phyloP scores from a whole-genome alignment of 176 grass and related monocot species.

The Carex kokanica region DNA sequence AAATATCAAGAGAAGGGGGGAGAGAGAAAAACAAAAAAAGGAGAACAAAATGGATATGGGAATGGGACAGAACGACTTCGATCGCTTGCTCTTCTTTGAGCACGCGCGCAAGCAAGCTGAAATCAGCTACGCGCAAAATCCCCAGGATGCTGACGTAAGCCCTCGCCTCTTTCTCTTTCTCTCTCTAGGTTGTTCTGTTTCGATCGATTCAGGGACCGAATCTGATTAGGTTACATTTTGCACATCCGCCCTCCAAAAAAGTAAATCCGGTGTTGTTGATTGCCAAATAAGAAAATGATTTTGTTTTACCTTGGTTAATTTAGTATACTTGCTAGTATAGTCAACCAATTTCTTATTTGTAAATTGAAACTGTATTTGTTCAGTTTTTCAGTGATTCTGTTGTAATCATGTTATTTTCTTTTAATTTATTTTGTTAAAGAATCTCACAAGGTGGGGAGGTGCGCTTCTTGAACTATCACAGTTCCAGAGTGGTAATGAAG shows the following conservation, averaged over 20 bases:
- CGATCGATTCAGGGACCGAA: background rate
- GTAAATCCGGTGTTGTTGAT: background rate
- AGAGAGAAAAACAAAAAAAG: background rate
- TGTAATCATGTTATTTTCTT: background rate
- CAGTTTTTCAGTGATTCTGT: background rate
- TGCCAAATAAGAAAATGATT: background rate
- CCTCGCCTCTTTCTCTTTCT: background rate
- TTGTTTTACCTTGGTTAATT: background rate
- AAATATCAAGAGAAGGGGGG: background rate
- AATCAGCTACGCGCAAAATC: conserved; percentile 30
- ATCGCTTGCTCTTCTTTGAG: conserved; percentile 44
- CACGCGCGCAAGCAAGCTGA: conserved; percentile 41
- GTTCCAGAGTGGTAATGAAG: conserved; percentile 34
- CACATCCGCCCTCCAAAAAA: background rate
- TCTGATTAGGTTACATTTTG: background rate
- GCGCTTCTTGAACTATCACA: conserved; percentile 40
- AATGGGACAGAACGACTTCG: conserved; percentile 34
- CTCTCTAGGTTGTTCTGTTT: background rate
- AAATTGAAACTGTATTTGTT: background rate
- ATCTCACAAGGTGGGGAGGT: conserved; percentile 48
- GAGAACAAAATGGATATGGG: conserved; percentile 33
- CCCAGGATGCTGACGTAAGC: conserved; percentile 45
- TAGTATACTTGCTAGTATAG: background rate
- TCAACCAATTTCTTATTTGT: background rate
- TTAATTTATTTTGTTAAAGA: conserved; percentile 25